Conservation (phyloP, 306 rosid genomes). For the Mucuna pruriens region DNA sequence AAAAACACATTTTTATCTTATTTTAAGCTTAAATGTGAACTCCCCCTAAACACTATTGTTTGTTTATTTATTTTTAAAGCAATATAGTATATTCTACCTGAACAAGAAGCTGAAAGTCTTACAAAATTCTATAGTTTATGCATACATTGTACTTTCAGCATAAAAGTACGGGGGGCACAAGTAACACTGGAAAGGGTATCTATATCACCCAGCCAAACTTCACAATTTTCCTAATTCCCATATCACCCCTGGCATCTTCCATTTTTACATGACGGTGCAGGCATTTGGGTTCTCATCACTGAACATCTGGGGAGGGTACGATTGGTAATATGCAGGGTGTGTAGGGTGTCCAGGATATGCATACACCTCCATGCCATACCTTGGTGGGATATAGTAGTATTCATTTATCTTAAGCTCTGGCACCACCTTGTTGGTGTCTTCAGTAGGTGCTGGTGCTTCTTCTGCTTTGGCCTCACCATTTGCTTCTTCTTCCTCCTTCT, state of each 20-base stretch:
- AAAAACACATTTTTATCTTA: no score
- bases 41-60: not conserved
- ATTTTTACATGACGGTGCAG: constrained; percentile 56
- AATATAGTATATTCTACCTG: not conserved
- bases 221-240: constrained; percentile 10
- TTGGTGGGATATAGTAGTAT: constrained; percentile 49
- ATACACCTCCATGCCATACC: constrained; percentile 55
- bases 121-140: constrained; percentile 46
- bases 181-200: constrained; percentile 32
- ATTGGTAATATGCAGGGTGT: not conserved
- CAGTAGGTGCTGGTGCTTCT: not conserved
- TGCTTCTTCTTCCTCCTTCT: constrained; percentile 18
- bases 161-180: constrained; percentile 34
- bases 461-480: not conserved
- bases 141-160: constrained; percentile 39
- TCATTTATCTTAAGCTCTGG: constrained; percentile 59
- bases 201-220: constrained; percentile 10
- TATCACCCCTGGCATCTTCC: not conserved
- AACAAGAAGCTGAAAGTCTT: constrained; percentile 31
- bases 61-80: not conserved
- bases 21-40: not conserved
- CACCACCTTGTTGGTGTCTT: constrained; percentile 48
- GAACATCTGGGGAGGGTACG: constrained; percentile 72
- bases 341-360: constrained; percentile 12
- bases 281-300: constrained; percentile 93